Conservation (phyloP, 1,139 yeast species). For the Taphrina populina region DNA sequence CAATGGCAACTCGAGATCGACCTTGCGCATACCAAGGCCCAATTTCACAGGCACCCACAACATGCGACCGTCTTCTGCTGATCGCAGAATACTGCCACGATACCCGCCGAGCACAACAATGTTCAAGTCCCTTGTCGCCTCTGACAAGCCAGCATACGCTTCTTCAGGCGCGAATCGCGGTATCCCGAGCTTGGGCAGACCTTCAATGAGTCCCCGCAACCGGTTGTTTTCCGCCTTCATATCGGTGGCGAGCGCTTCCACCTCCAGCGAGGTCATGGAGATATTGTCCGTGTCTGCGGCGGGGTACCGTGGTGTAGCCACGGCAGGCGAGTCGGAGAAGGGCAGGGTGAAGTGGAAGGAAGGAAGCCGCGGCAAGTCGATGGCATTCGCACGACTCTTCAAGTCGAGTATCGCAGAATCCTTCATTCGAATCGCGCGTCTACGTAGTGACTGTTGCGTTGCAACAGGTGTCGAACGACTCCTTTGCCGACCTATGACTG, state of each 20-base stretch:
- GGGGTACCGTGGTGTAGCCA: background rate
- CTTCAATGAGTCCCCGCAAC: slow-evolving; percentile 24
- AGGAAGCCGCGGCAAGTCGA: slow-evolving; percentile 11
- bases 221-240: slow-evolving; percentile 29
- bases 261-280: slow-evolving; percentile 26
- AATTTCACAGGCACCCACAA: slow-evolving; percentile 89
- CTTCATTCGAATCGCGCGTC: slow-evolving; percentile 11
- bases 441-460: slow-evolving; percentile 2
- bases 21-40: slow-evolving; percentile 63
- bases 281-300: slow-evolving; percentile 11
- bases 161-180: slow-evolving; percentile 10
- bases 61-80: slow-evolving; percentile 60
- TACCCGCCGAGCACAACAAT: slow-evolving; percentile 82
- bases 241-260: slow-evolving; percentile 15
- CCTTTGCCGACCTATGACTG: background rate
- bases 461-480: slow-evolving; percentile 5
- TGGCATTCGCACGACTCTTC: slow-evolving; percentile 4
- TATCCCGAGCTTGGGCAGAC: slow-evolving; percentile 20
- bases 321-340: slow-evolving; percentile 12
- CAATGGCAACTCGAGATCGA: slow-evolving; percentile 72
- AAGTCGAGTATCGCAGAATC: slow-evolving; percentile 12
- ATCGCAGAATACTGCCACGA: slow-evolving; percentile 78
- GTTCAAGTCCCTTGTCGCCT: slow-evolving; percentile 55
- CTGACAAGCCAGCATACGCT: slow-evolving; percentile 19
- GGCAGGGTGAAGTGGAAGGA: slow-evolving; percentile 31